Base-by-base conservation (phyloP, 305 asterid genomes). In the Plantago coronopus region DNA sequence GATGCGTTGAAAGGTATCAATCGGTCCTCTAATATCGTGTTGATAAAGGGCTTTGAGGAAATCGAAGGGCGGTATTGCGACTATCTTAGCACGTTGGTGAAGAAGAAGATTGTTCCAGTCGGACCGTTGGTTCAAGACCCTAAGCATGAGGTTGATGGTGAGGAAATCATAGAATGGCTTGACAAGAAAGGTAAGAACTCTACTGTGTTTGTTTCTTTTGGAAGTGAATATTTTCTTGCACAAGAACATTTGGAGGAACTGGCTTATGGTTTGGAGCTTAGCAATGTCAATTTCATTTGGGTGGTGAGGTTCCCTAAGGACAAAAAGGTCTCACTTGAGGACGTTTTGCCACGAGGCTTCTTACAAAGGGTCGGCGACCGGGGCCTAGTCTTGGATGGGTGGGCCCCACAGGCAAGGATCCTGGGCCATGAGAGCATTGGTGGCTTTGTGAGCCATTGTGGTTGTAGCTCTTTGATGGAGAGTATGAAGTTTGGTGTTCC, bases 391-490 rank as follows among this genome's bases (percentile, higher is more conserved):
- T n/a, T n/a, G n/a, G 68, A 69, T 61, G 78, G 74, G 4, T 80
- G 85, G 82, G 85, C 82, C 15, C 87, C 87, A 3, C 87, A 71
- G 8, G 71, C 78, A 0, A 70, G 61, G 22, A 81, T 81, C 17
- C 61, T 80, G 31, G 53, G 50, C 3, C 87, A 81, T 47, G 37
- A 62, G 4, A 78, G 67, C 15, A 20, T 59, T 0, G 83, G 83
- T n/a, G 86, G 83, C 0, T 80, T 77, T 46, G 78, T 75, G 40
- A 80, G 83, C 37, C 86, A 81, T 17, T 81, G 85, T 55, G 85
- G 85, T 0, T 80, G 85, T 48, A 74, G 83, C 19, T 78, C 81
- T 13, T 47, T 72, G 18, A 63, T 80, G 73, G 83, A 81, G 61
- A 62, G 75, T 21, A 73, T 76, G 81, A 73, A 58, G 12, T 68